A percentile compares a stretch with the other conserved stretches of the same genome.
phyloP scores from a whole-genome alignment of 306 rosid species.

The Cercis canadensis region DNA sequence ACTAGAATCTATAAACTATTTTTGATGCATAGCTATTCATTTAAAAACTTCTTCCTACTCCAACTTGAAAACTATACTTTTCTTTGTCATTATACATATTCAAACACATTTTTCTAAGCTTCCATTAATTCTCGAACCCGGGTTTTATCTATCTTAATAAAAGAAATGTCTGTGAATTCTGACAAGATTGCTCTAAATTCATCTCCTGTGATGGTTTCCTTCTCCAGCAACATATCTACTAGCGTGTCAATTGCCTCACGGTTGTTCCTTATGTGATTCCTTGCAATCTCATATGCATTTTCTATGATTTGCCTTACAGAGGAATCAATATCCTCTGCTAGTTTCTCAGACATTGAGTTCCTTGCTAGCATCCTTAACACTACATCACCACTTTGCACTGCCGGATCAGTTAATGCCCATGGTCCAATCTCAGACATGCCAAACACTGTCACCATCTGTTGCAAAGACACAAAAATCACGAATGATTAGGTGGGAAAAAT shows the following conservation, averaged over 20 bases:
- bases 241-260: slow-evolving; percentile 68
- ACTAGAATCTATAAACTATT: too few species aligned
- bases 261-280: slow-evolving; percentile 60
- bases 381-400: slow-evolving; percentile 61
- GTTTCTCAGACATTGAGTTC: slow-evolving; percentile 75
- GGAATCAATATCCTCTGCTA: slow-evolving; percentile 70
- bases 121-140: slow-evolving; percentile 51
- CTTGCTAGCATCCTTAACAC: slow-evolving; percentile 79
- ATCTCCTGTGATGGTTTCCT: slow-evolving; percentile 70
- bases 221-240: slow-evolving; percentile 70
- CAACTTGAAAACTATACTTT: too few species aligned
- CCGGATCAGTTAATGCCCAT: slow-evolving; percentile 66
- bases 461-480: too few species aligned
- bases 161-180: slow-evolving; percentile 54
- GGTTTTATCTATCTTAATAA: slow-evolving; percentile 35
- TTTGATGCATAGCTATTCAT: too few species aligned
- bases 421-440: slow-evolving; percentile 93
- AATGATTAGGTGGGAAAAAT: too few species aligned
- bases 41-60: too few species aligned
- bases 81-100: not conserved
- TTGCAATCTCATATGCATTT: slow-evolving; percentile 66
- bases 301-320: slow-evolving; percentile 52
- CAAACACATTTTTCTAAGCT: slow-evolving; percentile 30
- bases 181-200: slow-evolving; percentile 73
- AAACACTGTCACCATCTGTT: slow-evolving; percentile 76